phyloP scores from a whole-genome alignment of 345 rosid species.

The Linum trigynum region DNA sequence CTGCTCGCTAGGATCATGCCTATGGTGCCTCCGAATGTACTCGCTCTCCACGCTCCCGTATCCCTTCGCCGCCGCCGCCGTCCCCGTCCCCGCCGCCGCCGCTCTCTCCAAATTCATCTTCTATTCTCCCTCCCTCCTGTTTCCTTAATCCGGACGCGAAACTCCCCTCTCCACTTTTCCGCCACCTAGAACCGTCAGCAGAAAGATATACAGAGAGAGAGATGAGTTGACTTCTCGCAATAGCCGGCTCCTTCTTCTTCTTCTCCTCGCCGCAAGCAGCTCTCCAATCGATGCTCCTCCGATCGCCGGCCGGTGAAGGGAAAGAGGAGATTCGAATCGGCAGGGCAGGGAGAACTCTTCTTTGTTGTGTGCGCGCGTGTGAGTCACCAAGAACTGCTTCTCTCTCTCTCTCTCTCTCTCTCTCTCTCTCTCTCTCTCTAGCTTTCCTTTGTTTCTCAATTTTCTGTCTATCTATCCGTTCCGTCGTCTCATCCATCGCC shows the following conservation, averaged over 20 bases:
- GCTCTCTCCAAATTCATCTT: neutral
- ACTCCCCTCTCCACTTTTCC: neutral
- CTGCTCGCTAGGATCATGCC: constrained; percentile 5
- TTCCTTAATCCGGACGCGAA: neutral
- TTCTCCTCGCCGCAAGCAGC: too few species aligned
- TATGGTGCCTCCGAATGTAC: constrained; percentile 9
- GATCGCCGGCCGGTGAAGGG: too few species aligned
- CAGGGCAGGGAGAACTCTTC: too few species aligned
- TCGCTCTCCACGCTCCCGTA: neutral
- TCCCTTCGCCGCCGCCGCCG: neutral
- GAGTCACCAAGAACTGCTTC: neutral
- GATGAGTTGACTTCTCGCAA: too few species aligned
- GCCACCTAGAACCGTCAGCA: neutral
- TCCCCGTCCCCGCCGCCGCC: neutral
- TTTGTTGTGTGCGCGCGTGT: too few species aligned
- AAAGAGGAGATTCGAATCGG: too few species aligned
- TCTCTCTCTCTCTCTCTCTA: neutral
- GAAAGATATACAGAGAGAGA: too few species aligned
- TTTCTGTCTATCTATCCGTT: neutral
- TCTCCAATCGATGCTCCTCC: too few species aligned
- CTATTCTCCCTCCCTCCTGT: neutral
- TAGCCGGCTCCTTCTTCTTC: too few species aligned
- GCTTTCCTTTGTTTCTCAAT: neutral
- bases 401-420: neutral
- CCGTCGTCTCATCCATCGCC: neutral